These are phyloP conservation scores for Neophaeococcomyces aloes DNA, from an alignment of 2,329 filamentous ascomycete genomes.

Conservation along the genomic window DNA sequence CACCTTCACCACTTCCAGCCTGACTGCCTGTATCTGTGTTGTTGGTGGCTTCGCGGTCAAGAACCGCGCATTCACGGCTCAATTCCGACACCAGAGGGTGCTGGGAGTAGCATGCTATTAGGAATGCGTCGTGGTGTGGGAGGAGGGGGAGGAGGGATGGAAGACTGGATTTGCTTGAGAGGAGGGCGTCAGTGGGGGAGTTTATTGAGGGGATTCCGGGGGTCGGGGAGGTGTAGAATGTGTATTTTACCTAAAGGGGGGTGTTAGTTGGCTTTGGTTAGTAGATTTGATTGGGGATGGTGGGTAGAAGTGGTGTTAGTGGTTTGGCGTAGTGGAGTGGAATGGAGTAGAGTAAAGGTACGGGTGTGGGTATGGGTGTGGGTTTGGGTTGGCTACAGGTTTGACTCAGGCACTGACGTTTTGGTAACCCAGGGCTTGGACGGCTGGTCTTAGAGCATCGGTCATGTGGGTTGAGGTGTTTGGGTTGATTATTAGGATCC, in stretches of 20 bases:
- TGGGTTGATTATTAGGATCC: constrained; percentile 36
- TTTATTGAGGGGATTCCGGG: constrained; percentile 66
- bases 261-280: constrained; percentile 1
- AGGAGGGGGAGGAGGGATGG: constrained; percentile 39
- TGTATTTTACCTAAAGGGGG: constrained; percentile 34
- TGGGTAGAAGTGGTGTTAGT: too few species aligned
- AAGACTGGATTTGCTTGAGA: constrained; percentile 54
- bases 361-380: too few species aligned
- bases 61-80: constrained; percentile 31
- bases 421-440: constrained; percentile 28
- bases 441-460: constrained; percentile 31
- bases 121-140: constrained; percentile 54
- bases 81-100: constrained; percentile 64
- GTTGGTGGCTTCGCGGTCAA: constrained; percentile 7
- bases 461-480: constrained; percentile 38
- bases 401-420: constrained; percentile 21
- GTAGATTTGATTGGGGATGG: too few species aligned
- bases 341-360: too few species aligned
- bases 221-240: constrained; percentile 56
- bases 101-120: constrained; percentile 80
- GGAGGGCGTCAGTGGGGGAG: constrained; percentile 55
- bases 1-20: constrained; percentile 8
- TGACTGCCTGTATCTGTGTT: too few species aligned
- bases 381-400: neutral
- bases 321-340: too few species aligned